Evolutionary conservation across 139 green algal genomes (phyloP).

Genomic region (Haematococcus sp.): DNA sequence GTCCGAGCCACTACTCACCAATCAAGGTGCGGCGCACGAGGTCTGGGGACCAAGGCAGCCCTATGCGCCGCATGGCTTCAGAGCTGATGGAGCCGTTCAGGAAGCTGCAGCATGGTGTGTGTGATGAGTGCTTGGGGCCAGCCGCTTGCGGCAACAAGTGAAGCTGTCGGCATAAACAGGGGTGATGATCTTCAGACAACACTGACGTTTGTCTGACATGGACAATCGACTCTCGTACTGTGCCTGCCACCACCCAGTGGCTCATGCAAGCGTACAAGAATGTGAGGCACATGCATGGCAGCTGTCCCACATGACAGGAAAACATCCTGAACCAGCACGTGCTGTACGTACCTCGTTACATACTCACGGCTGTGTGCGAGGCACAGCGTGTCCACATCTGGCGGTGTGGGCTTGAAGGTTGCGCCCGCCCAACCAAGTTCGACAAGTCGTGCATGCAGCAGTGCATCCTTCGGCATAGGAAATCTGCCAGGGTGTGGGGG

Average conservation of each 20-base stretch:
- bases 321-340: too few relatives aligned
- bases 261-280: too few relatives aligned
- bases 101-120: constrained; percentile 31
- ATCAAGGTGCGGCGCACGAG: constrained; percentile 50
- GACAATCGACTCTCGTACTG: too few relatives aligned
- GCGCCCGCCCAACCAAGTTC: constrained; percentile 23
- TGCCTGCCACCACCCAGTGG: too few relatives aligned
- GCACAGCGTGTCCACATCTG: constrained; percentile 40
- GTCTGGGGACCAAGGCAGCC: constrained; percentile 45
- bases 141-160: too few relatives aligned
- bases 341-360: background rate
- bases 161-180: too few relatives aligned
- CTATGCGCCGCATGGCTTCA: constrained; percentile 40
- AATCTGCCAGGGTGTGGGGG: constrained; percentile 18
- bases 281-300: too few relatives aligned
- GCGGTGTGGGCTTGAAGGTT: constrained; percentile 41
- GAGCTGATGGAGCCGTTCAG: constrained; percentile 32
- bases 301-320: too few relatives aligned
- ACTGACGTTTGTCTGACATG: too few relatives aligned
- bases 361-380: constrained; percentile 31
- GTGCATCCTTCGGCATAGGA: constrained; percentile 58
- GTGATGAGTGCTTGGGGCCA: too few relatives aligned
- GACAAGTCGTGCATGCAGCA: constrained; percentile 42
- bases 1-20: too few relatives aligned
- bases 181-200: too few relatives aligned